phyloP scores from a whole-genome alignment of 257 asterid species.

The Jacaranda mimosifolia region DNA sequence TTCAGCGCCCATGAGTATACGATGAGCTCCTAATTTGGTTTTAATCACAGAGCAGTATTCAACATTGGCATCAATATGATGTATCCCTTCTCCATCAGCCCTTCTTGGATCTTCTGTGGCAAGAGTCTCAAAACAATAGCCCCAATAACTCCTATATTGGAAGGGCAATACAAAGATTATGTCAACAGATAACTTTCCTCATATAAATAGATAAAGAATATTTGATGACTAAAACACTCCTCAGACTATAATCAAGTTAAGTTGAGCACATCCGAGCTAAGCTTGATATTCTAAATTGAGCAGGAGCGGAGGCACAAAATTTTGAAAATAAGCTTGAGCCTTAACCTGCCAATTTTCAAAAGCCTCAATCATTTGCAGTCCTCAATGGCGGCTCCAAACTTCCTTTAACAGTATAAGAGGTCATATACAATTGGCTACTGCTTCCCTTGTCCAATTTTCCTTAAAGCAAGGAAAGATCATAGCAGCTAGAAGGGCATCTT shows the following conservation, averaged over 20 bases:
- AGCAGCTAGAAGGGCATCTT: slow-evolving; percentile 4
- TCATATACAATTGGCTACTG: not conserved
- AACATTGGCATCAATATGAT: slow-evolving; percentile 90
- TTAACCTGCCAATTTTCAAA: slow-evolving; percentile 1
- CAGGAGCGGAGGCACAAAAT: not conserved
- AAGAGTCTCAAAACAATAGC: slow-evolving; percentile 90
- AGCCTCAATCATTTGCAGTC: not conserved
- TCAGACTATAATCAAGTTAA: slow-evolving; percentile 2
- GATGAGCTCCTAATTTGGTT: slow-evolving; percentile 97
- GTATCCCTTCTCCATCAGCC: slow-evolving; percentile 89
- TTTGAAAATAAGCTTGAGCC: not conserved
- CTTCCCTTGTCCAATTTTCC: slow-evolving; percentile 10
- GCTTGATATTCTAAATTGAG: not conserved
- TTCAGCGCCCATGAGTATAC: slow-evolving; percentile 98
- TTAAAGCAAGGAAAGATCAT: slow-evolving; percentile 4
- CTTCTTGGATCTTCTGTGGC: slow-evolving; percentile 96
- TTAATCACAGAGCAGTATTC: slow-evolving; percentile 89
- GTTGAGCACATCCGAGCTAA: not conserved
- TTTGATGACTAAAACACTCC: not conserved
- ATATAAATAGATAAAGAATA: slow-evolving; percentile 18
- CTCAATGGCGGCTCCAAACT: not conserved
- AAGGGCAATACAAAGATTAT: slow-evolving; percentile 2
- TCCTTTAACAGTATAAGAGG: not conserved
- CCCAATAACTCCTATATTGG: slow-evolving; percentile 84
- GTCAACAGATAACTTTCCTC: not conserved